Percentiles rank a stretch among this genome's conserved stretches.
phyloP scores from a whole-genome alignment of 75 land plant species.

The Picea glauca region DNA sequence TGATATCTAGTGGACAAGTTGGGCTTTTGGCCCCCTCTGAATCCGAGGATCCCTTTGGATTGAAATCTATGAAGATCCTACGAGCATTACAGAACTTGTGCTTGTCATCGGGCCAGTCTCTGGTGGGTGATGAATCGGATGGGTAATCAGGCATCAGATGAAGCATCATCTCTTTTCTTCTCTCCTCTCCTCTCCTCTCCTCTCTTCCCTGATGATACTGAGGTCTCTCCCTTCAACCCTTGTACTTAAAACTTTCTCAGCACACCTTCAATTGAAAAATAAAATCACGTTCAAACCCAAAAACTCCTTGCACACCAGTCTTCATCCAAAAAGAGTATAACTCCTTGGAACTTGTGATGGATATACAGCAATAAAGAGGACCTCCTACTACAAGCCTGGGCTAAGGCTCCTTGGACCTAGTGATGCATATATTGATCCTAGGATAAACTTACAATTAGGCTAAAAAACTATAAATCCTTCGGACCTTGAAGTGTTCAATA shows the following conservation, averaged over 20 bases:
- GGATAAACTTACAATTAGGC: neutral
- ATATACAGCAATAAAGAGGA: neutral
- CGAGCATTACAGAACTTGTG: neutral
- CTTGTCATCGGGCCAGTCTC: neutral
- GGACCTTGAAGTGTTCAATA: no score
- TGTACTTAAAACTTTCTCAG: neutral
- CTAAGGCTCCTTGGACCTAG: neutral
- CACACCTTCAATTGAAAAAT: neutral
- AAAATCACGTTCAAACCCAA: neutral
- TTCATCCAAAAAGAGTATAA: neutral
- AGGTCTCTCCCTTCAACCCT: neutral
- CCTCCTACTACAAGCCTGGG: neutral
- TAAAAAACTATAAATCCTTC: no score
- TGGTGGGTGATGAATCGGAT: neutral
- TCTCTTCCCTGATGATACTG: no score
- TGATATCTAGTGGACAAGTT: constrained; percentile 11
- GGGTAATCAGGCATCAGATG: constrained; percentile 2
- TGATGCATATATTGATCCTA: neutral
- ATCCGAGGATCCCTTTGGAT: neutral
- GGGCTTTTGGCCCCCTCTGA: constrained; percentile 1
- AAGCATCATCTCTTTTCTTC: neutral
- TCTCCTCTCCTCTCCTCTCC: neutral
- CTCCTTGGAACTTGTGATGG: neutral
- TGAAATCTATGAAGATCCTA: neutral
- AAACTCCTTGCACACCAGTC: neutral